Percentiles rank a stretch among this genome's conserved stretches.
phyloP scores from a whole-genome alignment of 2,329 filamentous ascomycete species.

The Aschersonia sp. region DNA sequence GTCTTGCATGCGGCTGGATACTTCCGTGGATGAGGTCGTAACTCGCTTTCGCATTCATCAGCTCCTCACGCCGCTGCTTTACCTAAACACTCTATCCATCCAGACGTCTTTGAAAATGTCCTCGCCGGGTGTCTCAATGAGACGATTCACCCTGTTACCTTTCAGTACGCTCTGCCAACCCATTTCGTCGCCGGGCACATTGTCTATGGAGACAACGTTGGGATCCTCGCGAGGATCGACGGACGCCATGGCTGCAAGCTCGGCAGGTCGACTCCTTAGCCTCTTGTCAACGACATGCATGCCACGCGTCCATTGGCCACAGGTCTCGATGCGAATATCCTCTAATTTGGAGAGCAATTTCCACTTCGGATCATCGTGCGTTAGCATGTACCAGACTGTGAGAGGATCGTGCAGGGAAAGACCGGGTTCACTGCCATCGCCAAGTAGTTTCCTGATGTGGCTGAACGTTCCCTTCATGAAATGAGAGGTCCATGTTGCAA shows the following conservation, averaged over 20 bases:
- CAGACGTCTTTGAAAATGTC: slow-evolving; percentile 51
- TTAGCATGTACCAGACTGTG: slow-evolving; percentile 65
- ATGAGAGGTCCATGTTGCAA: slow-evolving; percentile 58
- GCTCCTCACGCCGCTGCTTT: background rate
- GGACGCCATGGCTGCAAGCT: slow-evolving; percentile 23
- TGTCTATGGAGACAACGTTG: slow-evolving; percentile 24
- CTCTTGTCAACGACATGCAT: slow-evolving; percentile 78
- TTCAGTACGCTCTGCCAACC: slow-evolving; percentile 60
- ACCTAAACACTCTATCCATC: slow-evolving; percentile 49
- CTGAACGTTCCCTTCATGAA: slow-evolving; percentile 58
- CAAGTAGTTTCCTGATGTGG: slow-evolving; percentile 50
- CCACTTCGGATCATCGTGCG: slow-evolving; percentile 43
- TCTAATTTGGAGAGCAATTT: slow-evolving; percentile 43
- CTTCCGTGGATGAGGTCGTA: too few relatives aligned
- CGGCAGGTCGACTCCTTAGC: slow-evolving; percentile 35
- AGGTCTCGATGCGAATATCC: slow-evolving; percentile 80
- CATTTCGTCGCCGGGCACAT: slow-evolving; percentile 54
- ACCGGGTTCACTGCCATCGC: slow-evolving; percentile 40
- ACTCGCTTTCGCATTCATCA: too few relatives aligned
- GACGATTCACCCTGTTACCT: slow-evolving; percentile 70
- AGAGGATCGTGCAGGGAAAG: slow-evolving; percentile 65
- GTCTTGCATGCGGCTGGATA: too few relatives aligned
- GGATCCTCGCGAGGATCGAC: slow-evolving; percentile 25
- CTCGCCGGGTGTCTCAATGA: slow-evolving; percentile 54
- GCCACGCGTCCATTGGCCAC: slow-evolving; percentile 87